Evolutionary conservation across 768 basidiomycete species (phyloP).

Genomic region (Psilocybe tampanensis): DNA sequence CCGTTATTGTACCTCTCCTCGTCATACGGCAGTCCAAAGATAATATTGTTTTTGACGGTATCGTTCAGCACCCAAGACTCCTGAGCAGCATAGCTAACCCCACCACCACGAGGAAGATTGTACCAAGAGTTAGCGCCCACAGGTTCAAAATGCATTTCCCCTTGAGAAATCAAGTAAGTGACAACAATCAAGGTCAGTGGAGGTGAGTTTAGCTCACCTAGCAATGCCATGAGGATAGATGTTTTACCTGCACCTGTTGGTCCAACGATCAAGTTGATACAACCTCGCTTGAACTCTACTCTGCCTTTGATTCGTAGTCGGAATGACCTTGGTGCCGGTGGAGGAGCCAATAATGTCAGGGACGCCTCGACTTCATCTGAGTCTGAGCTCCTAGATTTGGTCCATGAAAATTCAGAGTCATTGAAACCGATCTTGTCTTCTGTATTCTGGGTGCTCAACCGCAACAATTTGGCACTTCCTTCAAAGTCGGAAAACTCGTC

Average conservation of each 20-base stretch:
- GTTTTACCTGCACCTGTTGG: constrained; percentile 55
- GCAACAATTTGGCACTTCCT: background rate
- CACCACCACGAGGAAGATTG: constrained; percentile 62
- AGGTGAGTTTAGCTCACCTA: constrained; percentile 29
- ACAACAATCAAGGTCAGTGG: too few species aligned
- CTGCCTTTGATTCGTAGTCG: constrained; percentile 32
- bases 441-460: background rate
- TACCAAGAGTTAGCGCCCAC: constrained; percentile 58
- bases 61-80: constrained; percentile 84
- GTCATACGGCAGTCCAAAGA: constrained; percentile 53
- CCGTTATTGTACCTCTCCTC: constrained; percentile 11
- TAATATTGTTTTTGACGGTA: constrained; percentile 76
- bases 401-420: constrained; percentile 62
- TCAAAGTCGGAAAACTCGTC: constrained; percentile 17
- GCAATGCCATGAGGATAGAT: constrained; percentile 60
- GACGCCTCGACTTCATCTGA: constrained; percentile 14
- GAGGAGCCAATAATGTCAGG: too few species aligned
- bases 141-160: constrained; percentile 65
- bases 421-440: constrained; percentile 48
- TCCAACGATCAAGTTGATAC: constrained; percentile 11
- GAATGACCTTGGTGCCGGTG: constrained; percentile 17
- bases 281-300: constrained; percentile 26
- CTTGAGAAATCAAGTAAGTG: constrained; percentile 20
- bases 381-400: constrained; percentile 27
- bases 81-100: constrained; percentile 79